Evolutionary conservation across 768 basidiomycete genomes (phyloP), one percentile per base, ranked within the genome.

Genomic region (Hygrophoropsis aurantiaca): DNA sequence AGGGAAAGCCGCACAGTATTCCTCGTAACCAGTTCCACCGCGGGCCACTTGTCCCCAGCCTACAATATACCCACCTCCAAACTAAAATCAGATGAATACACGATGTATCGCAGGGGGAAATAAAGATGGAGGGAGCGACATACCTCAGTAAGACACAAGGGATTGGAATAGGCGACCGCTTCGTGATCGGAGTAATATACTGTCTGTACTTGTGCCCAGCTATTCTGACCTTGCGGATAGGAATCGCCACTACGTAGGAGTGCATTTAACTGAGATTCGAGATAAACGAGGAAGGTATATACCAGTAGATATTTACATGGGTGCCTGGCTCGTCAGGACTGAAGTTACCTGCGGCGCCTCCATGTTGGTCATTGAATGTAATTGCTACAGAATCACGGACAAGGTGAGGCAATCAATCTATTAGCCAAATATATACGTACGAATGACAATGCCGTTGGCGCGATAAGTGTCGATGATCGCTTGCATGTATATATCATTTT

Each of bases 121-220:
- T 35, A 16, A 30, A 24, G 20, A 35, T 16, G 36, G 16, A 11
- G 15, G 9, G 23, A 32, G 21, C 33, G 30, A 48, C 50, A 48
- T 38, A 75, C 76, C 61, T 78, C 77, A 18, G 75, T 75, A 11
- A 77, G 67, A 54, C 77, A 77, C 24, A 78, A 69, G n/a, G 75
- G 77, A 51, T 74, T 72, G 38, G 57, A 74, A 4, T 68, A 73
- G 9, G 74, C 76, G 11, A 67, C 70, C 2, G 68, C 68, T 42
- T 69, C 53, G 46, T 77, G 75, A 21, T 62, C 63, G 10, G 74
- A 74, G 53, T 71, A 74, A 49, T 78, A 79, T 7, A 77, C 67
- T 5, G 75, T 55, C 42, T 77, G 75, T 2, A 77, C 75, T 59
- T 78, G 74, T 6, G 73, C 68, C 76, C 76, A 78, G 32, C 67